phyloP scores from a whole-genome alignment of 257 asterid species.

The Ballota nigra region DNA sequence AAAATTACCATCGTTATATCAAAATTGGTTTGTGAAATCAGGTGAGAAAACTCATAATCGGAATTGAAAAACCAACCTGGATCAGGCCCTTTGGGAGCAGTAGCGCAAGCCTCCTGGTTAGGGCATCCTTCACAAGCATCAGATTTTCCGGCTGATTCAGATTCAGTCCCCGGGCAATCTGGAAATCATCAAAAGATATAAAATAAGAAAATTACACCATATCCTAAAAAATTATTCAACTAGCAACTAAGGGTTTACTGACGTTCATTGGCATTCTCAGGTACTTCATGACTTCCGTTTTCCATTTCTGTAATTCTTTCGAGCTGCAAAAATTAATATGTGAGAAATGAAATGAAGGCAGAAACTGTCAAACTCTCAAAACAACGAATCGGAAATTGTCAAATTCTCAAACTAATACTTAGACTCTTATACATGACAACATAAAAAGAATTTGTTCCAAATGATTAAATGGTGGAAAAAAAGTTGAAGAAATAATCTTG shows the following conservation, averaged over 20 bases:
- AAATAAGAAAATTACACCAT: neutral
- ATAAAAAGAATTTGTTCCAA: neutral
- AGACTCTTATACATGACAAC: neutral
- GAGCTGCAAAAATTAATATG: neutral
- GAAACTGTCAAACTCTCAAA: neutral
- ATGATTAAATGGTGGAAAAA: neutral
- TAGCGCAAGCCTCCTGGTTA: slow-evolving; percentile 83
- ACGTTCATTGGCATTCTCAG: slow-evolving; percentile 71
- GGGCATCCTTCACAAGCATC: slow-evolving; percentile 87
- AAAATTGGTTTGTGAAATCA: neutral
- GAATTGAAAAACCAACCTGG: slow-evolving; percentile 47
- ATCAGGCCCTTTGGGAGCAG: slow-evolving; percentile 97
- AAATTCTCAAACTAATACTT: neutral
- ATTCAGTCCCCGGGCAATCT: slow-evolving; percentile 91
- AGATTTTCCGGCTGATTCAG: slow-evolving; percentile 83
- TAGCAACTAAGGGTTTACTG: slow-evolving; percentile 7
- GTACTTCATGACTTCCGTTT: slow-evolving; percentile 39
- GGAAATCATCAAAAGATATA: slow-evolving; percentile 18
- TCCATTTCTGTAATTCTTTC: slow-evolving; percentile 12
- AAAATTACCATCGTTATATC: neutral
- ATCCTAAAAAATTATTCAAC: neutral
- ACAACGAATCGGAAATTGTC: neutral
- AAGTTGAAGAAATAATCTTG: neutral
- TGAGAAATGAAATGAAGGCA: neutral
- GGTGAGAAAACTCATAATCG: neutral